Base-by-base conservation (phyloP, 116 monocot genomes). In the Posidonia oceanica region DNA sequence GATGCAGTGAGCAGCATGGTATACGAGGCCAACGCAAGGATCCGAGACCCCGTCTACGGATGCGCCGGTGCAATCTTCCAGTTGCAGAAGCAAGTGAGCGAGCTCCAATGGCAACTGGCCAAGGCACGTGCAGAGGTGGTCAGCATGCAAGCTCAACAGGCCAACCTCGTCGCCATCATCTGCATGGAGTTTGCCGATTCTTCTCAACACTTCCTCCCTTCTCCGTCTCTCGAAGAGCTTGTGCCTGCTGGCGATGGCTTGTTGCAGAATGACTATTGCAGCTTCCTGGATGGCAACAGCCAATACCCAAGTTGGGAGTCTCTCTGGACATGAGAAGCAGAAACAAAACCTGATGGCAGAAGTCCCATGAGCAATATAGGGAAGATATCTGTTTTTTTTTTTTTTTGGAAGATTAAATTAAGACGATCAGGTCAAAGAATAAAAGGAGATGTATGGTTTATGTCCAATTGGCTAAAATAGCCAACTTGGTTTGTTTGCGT, bases 1-100 rank as follows among this genome's bases (percentile, higher is more conserved):
- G 88, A 88, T 39, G 84, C 88, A 10, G 88, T 85, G 48, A 88
- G 80, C 80, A 85, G 85, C 73, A 75, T 88, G 88, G 88, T 88
- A 15, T 88, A 88, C 74, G 88, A 88, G 64, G 80, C 88, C 3
- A 75, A 72, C 37, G 80, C 88, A 8, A 68, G 88, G 74, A 73
- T 83, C 56, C 69, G 83, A n/a, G 85, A 88, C 21, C 88, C 88
- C 14, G 88, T 88, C 38, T 88, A 88, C 69, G 88, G 85, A 6
- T 75, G 82, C 41, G 80, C 80, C 6, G 88, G 88, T 10, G 75
- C 79, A 23, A 77, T 88, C 16, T 88, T 64, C 77, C 78, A 80
- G 44, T 78, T 88, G n/a, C 82, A 82, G 76, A 84, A 70, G 73
- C 82, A 82, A 53, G 78, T 83, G 13, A 52, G 66, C 54, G 82